A percentile compares a stretch with the other conserved stretches of the same genome.
Conservation (phyloP, 768 basidiomycete species). For the Calocybe gangraenosa region DNA sequence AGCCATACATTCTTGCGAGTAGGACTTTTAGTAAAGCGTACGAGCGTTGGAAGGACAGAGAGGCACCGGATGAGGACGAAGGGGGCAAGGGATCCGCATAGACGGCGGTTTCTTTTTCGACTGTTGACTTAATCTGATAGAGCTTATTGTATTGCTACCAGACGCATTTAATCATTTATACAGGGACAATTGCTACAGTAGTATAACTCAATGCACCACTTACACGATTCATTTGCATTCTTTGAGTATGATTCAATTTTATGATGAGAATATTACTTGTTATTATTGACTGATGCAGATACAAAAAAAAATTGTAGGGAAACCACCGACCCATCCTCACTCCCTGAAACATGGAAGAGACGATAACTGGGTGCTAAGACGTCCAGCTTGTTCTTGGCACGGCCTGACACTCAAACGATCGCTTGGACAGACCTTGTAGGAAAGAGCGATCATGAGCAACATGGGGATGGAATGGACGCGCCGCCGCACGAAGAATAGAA, state of each 20-base stretch:
- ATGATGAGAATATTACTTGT: background rate
- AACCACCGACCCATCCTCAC: conserved; percentile 80
- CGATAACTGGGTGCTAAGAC: conserved; percentile 76
- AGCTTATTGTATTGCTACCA: background rate
- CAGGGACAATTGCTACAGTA: background rate
- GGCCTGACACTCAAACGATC: conserved; percentile 88
- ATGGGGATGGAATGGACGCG: conserved; percentile 80
- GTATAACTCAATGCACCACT: background rate
- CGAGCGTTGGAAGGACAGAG: conserved; percentile 43
- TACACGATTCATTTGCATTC: background rate
- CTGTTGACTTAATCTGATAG: background rate
- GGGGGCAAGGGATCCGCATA: conserved; percentile 22
- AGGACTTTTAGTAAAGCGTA: conserved; percentile 36
- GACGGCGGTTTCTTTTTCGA: background rate
- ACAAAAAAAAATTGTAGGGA: conserved; percentile 16
- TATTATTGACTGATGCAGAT: background rate
- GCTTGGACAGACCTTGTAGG: conserved; percentile 42
- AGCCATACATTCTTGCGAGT: conserved; percentile 50
- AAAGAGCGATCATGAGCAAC: conserved; percentile 79
- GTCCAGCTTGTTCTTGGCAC: conserved; percentile 72
- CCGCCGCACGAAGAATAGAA: conserved; percentile 64
- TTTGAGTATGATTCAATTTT: background rate
- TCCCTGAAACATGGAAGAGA: conserved; percentile 35
- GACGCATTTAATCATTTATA: background rate
- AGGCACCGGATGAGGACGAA: conserved; percentile 34